Percentiles rank a stretch among this genome's conserved stretches.
Conservation (phyloP, 176 grass and related monocot species). For the Zizania latifolia region DNA sequence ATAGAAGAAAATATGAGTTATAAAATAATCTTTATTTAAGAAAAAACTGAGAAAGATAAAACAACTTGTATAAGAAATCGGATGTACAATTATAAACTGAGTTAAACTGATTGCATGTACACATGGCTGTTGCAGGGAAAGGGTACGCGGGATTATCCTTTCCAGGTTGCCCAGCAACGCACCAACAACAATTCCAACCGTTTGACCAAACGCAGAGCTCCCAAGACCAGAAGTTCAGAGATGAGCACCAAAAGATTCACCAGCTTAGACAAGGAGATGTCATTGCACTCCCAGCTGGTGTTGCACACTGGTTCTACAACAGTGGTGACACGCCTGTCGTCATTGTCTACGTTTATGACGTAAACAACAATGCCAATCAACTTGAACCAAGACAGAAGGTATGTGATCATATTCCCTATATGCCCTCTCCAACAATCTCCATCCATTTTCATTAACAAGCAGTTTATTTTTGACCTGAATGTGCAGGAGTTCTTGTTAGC, state of each 20-base stretch:
- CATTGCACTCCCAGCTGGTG: background rate
- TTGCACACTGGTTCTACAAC: constrained; percentile 16
- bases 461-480: background rate
- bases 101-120: too few relatives aligned
- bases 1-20: too few relatives aligned
- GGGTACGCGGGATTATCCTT: constrained; percentile 16
- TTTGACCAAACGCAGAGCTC: background rate
- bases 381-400: background rate
- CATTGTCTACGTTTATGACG: background rate
- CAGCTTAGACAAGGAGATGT: background rate
- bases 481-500: constrained; percentile 39
- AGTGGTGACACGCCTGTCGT: background rate
- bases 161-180: background rate
- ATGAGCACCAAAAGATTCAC: background rate
- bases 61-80: too few relatives aligned
- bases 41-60: too few relatives aligned
- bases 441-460: too few relatives aligned
- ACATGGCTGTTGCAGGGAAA: constrained; percentile 28
- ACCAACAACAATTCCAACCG: constrained; percentile 18
- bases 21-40: too few relatives aligned
- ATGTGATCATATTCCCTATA: background rate
- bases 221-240: background rate
- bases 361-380: background rate
- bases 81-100: too few relatives aligned
- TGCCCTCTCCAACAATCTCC: too few relatives aligned